Conservation (phyloP, 2,329 filamentous ascomycete species). For the Fusarium hostae region DNA sequence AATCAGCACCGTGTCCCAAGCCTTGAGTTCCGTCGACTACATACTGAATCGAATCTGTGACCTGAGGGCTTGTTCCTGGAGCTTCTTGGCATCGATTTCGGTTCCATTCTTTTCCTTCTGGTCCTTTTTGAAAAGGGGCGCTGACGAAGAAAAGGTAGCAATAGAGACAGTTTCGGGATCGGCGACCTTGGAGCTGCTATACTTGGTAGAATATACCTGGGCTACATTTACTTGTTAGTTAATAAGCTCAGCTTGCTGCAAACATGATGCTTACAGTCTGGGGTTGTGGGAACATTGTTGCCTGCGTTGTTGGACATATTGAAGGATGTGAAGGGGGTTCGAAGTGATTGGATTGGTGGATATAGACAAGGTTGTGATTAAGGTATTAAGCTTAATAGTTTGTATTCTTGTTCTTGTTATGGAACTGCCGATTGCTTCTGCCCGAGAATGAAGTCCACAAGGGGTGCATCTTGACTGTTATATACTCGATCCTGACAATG, state of each 20-base stretch:
- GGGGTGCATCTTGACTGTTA: constrained; percentile 10
- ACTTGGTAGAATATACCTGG: constrained; percentile 20
- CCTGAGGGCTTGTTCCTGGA: constrained; percentile 44
- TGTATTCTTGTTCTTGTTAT: neutral
- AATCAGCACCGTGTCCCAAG: neutral
- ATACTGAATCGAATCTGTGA: constrained; percentile 45
- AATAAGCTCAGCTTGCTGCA: neutral
- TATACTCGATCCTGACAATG: constrained; percentile 35
- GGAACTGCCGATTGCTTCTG: constrained; percentile 14
- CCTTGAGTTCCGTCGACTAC: constrained; percentile 17
- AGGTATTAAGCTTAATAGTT: constrained; percentile 11
- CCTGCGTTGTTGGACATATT: constrained; percentile 28
- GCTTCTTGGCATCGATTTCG: constrained; percentile 39
- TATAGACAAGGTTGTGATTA: neutral
- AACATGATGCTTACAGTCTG: constrained; percentile 28
- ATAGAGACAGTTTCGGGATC: constrained; percentile 44
- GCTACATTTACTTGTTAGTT: constrained; percentile 22
- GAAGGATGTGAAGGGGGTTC: neutral
- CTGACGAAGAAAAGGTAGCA: constrained; percentile 40
- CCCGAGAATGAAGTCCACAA: constrained; percentile 13
- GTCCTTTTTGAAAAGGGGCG: constrained; percentile 39
- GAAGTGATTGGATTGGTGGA: neutral
- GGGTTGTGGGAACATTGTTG: constrained; percentile 13
- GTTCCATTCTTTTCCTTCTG: constrained; percentile 24
- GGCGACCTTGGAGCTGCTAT: constrained; percentile 13